Evolutionary conservation across 1,139 yeast species (phyloP), one percentile per base, ranked within the genome.

Genomic region (Scheffersomyces titani): DNA sequence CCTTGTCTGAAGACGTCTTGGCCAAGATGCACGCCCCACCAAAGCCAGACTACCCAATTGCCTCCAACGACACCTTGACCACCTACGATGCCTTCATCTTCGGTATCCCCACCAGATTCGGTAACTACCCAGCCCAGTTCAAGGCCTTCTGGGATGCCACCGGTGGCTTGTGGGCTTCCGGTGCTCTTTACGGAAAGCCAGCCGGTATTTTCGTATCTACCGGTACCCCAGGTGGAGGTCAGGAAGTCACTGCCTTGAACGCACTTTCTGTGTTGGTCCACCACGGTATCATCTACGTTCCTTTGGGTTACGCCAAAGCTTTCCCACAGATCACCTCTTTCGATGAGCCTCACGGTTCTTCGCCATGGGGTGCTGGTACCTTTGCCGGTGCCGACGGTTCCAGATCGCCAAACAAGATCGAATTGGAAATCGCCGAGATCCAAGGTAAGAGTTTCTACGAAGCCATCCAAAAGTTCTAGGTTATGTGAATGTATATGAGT

Each of bases 341-440:
- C 57, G 70, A 69, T 2, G 78, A 75, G 65, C 65, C 70, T 53
- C 80, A 74, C 62, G 81, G 81, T 57, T 73, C 76, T 44, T 74
- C 78, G 53, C 77, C 80, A 51, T 76, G 77, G 75, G 81, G 80
- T 60, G 78, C 80, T 47, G 81, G 81, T 56, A 65, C 77, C 53
- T 71, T 68, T 59, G 79, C 81, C 46, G 76, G 74, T 51, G 63
- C 67, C 19, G 78, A 73, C 58, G 80, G 81, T 49, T 69, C 76
- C 49, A 74, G 80, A 70, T 61, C 65, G 55, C 77, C 77, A 30
- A 60, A 71, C 57, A 65, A 67, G 44, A 65, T 73, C 60, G 81
- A 77, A 63, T 68, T 72, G 65, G 71, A 70, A 54, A 63, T 77
- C 54, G 76, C 76, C 44, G 61, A 61, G 52, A 62, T 65, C 59